phyloP scores from a whole-genome alignment of 129 eudicot species.

The Heracleum sosnowskyi region DNA sequence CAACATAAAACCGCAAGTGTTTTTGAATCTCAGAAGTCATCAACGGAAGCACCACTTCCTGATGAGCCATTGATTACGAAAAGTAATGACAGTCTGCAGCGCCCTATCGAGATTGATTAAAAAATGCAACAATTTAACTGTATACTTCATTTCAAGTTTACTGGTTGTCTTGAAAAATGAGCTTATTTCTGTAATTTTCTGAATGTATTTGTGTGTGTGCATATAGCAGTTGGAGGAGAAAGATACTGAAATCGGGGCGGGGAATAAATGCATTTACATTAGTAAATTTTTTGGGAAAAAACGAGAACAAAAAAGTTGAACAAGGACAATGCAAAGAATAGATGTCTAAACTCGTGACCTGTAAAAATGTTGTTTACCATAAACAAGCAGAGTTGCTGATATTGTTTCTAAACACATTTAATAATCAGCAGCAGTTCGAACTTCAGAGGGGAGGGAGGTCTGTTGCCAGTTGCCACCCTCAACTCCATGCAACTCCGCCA shows the following conservation, averaged over 20 bases:
- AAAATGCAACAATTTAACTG: neutral
- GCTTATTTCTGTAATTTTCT: neutral
- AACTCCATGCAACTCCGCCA: neutral
- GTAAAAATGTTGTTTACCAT: too few species aligned
- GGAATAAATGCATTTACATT: too few species aligned
- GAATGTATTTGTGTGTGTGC: too few species aligned
- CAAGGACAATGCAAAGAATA: too few species aligned
- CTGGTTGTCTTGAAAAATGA: neutral
- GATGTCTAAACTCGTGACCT: too few species aligned
- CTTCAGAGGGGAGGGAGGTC: neutral
- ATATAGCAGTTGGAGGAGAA: too few species aligned
- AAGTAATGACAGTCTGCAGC: neutral
- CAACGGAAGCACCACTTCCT: constrained; percentile 8
- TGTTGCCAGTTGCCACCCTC: neutral
- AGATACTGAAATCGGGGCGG: too few species aligned
- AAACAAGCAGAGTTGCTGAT: too few species aligned
- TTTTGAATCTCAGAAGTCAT: constrained; percentile 23
- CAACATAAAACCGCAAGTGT: constrained; percentile 42
- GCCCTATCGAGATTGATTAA: neutral
- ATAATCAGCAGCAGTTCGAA: neutral
- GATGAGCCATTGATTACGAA: neutral
- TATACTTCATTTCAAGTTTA: neutral
- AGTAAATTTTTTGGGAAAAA: too few species aligned
- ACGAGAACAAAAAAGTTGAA: too few species aligned
- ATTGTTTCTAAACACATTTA: too few species aligned